Conservation (phyloP, 148 eudicot species). For the Cornus suecica region DNA sequence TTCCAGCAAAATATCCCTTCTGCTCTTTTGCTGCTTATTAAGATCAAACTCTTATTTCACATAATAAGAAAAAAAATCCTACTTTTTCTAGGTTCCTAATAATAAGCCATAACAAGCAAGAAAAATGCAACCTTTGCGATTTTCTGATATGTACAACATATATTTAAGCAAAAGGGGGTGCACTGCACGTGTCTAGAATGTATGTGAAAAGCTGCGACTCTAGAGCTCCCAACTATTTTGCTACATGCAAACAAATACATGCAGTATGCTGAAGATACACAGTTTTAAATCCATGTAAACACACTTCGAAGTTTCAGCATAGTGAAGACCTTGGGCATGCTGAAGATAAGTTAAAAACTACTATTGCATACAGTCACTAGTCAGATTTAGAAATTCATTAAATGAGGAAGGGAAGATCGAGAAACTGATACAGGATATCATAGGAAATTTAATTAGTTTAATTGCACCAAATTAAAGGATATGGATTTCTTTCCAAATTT, state of each 20-base stretch:
- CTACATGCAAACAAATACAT: neutral
- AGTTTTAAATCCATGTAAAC: neutral
- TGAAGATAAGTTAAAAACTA: neutral
- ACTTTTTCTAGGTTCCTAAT: neutral
- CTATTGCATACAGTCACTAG: neutral
- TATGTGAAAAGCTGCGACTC: neutral
- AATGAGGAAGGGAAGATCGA: neutral
- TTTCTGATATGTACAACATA: neutral
- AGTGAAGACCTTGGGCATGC: neutral
- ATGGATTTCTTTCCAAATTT: neutral
- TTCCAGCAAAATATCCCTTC: conserved; percentile 77
- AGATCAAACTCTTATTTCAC: neutral
- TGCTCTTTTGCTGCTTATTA: conserved; percentile 46
- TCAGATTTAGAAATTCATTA: neutral
- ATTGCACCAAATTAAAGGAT: neutral
- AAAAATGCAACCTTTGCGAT: neutral
- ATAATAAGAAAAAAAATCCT: neutral
- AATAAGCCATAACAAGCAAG: neutral
- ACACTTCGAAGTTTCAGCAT: neutral
- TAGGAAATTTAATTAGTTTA: neutral
- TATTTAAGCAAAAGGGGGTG: no score
- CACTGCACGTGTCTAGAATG: neutral
- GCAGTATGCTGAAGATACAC: neutral
- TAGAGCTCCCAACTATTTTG: neutral
- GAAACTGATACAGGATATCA: neutral